These are phyloP conservation scores for Zymoseptoria tritici DNA, from an alignment of 2,329 filamentous ascomycete species.

Conservation along the genomic window DNA sequence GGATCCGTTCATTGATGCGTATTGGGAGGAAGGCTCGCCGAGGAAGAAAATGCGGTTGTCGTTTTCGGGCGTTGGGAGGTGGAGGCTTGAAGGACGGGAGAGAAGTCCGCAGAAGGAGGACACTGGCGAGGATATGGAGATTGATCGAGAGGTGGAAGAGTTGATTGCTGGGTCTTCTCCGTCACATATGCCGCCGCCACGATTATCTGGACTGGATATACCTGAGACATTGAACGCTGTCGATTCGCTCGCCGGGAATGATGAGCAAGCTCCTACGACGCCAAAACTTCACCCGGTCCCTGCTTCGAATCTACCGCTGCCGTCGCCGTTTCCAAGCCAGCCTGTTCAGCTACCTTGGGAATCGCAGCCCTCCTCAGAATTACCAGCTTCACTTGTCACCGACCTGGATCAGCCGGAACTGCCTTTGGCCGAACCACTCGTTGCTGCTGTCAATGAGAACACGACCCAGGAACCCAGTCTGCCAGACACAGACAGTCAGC, in stretches of 20 bases:
- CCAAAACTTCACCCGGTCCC: slow-evolving; percentile 26
- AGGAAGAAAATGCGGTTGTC: slow-evolving; percentile 66
- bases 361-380: neutral
- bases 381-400: neutral
- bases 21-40: slow-evolving; percentile 48
- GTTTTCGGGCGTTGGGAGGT: slow-evolving; percentile 58
- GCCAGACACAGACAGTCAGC: neutral
- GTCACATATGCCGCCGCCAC: neutral
- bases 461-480: neutral
- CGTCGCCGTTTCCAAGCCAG: slow-evolving; percentile 28
- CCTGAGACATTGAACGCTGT: neutral
- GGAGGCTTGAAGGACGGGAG: slow-evolving; percentile 67
- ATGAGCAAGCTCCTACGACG: slow-evolving; percentile 19
- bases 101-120: slow-evolving; percentile 59
- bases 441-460: neutral
- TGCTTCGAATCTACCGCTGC: slow-evolving; percentile 25
- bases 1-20: slow-evolving; percentile 59
- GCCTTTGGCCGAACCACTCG: neutral
- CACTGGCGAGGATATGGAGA: neutral
- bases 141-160: slow-evolving; percentile 4
- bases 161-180: neutral
- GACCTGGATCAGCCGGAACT: neutral
- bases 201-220: neutral
- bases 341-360: neutral
- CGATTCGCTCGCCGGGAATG: slow-evolving; percentile 9